A percentile compares a stretch with the other conserved stretches of the same genome.
phyloP scores from a whole-genome alignment of 345 rosid species.

The Geranium rotundifolium region DNA sequence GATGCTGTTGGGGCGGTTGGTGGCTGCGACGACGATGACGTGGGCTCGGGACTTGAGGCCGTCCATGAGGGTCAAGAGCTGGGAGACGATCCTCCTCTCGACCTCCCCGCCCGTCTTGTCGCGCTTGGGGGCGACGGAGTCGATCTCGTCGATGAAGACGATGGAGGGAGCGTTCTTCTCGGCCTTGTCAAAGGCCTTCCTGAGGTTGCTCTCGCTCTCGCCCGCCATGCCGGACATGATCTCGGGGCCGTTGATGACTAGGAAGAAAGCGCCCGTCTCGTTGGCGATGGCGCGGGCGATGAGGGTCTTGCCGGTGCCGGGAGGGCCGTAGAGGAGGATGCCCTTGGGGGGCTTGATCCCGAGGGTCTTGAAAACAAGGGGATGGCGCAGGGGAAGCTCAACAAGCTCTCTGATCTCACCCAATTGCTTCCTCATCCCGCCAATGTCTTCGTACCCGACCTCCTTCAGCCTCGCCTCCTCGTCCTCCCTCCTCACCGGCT shows the following conservation, averaged over 20 bases:
- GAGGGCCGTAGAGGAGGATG: too few species aligned
- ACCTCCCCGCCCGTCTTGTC: conserved; percentile 63
- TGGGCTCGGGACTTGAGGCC: conserved; percentile 39
- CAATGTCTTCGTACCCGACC: conserved; percentile 67
- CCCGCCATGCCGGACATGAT: conserved; percentile 73
- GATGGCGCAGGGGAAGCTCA: conserved; percentile 61
- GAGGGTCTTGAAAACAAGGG: conserved; percentile 56
- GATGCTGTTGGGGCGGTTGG: conserved; percentile 37
- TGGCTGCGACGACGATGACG: conserved; percentile 41
- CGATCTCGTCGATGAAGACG: conserved; percentile 57
- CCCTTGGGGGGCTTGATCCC: conserved; percentile 30
- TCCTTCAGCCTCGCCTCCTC: conserved; percentile 51
- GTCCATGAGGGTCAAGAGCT: conserved; percentile 48
- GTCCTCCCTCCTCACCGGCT: conserved; percentile 56
- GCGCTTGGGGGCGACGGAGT: conserved; percentile 62
- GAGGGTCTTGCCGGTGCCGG: too few species aligned
- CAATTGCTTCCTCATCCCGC: conserved; percentile 65
- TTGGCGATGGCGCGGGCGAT: too few species aligned
- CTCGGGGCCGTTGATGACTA: too few species aligned
- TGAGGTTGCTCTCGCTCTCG: conserved; percentile 62
- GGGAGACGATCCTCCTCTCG: conserved; percentile 54
- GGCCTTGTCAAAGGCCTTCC: conserved; percentile 69
- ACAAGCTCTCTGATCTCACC: conserved; percentile 66
- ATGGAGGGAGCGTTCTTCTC: conserved; percentile 54
- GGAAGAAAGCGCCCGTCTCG: too few species aligned